Base-by-base conservation (phyloP, 306 rosid species). In the Benincasa hispida region DNA sequence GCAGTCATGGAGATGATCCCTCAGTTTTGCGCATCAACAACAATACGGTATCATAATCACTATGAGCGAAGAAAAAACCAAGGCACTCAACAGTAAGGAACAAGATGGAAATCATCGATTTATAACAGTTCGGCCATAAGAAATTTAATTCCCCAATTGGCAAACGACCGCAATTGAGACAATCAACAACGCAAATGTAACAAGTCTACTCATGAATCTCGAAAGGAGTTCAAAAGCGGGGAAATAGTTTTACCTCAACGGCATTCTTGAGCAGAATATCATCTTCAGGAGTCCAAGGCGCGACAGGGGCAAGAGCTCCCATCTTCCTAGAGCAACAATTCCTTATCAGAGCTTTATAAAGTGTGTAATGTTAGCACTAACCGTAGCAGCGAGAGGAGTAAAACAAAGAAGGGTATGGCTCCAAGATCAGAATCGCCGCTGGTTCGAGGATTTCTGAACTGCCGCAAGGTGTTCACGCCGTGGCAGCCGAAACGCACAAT, bases 181-280 rank as follows among this genome's bases (percentile, higher is more conserved):
- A 48, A 48, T 25, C 41, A 9, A 42, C 6, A 34, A 6, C 35
- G 7, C 37, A 7, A 66, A 66, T 2, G 18, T 7, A 39, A 72
- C 34, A 47, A 14, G 57, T 13, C 13, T 14, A 70, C 7, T 8
- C 22, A 19, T 22, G 55, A 72, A 47, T 47, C 39, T 25, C 5
- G 10, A 48, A 6, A 65, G 39, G 27, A 37, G 10, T 30, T 61
- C 5, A 28, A 48, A 24, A 27, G 41, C 42, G 14, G 19, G 55
- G 21, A 18, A 42, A 39, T 8, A 39, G 2, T n/a, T 30, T 41
- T 78, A 94, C 99, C 99, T 94, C 95, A 45, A 94, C 91, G 13
- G 96, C 91, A 87, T 87, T 92, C 80, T 86, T 92, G 55, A 94
- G 92, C 79, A 92, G 66, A 79, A 91, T 85, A 83, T 94, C 99